Percentiles rank a stretch among this genome's conserved stretches.
Conservation (phyloP, 345 rosid genomes). For the Pistacia atlantica region DNA sequence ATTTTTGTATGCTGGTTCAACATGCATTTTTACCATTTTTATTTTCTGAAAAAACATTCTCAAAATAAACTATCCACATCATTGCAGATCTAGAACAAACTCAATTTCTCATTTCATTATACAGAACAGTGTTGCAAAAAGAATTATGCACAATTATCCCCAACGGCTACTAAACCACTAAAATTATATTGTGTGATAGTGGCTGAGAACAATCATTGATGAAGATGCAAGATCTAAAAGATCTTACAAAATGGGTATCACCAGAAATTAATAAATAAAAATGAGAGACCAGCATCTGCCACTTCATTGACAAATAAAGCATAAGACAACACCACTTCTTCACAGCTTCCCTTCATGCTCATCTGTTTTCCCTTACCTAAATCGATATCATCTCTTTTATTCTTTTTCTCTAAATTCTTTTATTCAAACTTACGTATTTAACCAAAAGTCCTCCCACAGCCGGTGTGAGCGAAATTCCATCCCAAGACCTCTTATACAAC, state of each 20-base stretch:
- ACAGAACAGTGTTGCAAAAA: background rate
- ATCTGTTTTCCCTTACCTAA: background rate
- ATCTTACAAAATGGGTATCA: background rate
- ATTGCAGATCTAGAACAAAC: background rate
- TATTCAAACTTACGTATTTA: no score
- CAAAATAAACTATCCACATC: background rate
- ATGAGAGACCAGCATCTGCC: background rate
- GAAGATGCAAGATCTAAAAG: background rate
- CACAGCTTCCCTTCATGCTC: background rate
- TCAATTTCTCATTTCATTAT: background rate
- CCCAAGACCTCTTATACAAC: no score
- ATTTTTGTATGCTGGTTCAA: background rate
- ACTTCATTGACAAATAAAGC: background rate
- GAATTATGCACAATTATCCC: background rate
- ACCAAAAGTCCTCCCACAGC: no score
- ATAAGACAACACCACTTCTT: background rate
- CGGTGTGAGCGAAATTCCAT: no score
- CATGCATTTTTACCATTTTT: background rate
- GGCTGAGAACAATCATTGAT: background rate
- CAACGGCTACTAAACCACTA: background rate
- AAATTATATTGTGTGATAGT: background rate
- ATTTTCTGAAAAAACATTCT: background rate
- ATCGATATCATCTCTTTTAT: no score
- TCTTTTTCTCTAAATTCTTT: no score
- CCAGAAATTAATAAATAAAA: slow-evolving; percentile 6